Base-by-base conservation (phyloP, 352 stramenopile species). In the Phytophthora brassicae region DNA sequence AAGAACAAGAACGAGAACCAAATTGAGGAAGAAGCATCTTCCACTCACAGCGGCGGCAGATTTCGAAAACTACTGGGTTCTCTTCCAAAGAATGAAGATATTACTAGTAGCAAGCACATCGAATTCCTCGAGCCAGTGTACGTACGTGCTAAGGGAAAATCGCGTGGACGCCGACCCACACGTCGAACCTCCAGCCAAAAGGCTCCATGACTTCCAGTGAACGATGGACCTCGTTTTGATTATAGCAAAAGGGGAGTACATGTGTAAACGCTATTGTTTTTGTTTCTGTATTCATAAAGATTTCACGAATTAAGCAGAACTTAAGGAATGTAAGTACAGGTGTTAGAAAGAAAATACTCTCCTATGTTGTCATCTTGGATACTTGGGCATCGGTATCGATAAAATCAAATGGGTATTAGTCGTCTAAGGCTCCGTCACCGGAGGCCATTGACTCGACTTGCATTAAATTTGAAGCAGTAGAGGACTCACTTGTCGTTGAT, bases 61-160 rank as follows among this genome's bases (percentile, higher is more conserved):
- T 39, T 83, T 23, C 64, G 77, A 53, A 82, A 77, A 49, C 64
- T 84, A 19, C 56, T 86, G 35, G 31, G 57, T 20, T 68, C 47
- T 23, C 70, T 56, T 14, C 48, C 52, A 3, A 68, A 66, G 23
- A 29, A 9, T 14, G 59, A 63, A 57, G 60, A 56, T 24, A 56
- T 20, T 6, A 61, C 60, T 29, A 66, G 45, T n/a, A 65, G 52
- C 42, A 81, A 76, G 36, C 50, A 74, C 36, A 57, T 88, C n/a
- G 79, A 88, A 56, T 89, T 86, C 56, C 64, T 79, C 8, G 70
- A 77, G 17, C 79, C 79, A 0, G 68, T 89, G 16, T 73, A 85
- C 50, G 70, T 81, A 20, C 75, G 35, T 36, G 52, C 44, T 19
- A 58, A 50, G 11, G 52, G 56, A 4, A 74, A 67, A 41, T 72